Evolutionary conservation across 108 stramenopile genomes (phyloP).

Genomic region (Stephanodiscus triporus): DNA sequence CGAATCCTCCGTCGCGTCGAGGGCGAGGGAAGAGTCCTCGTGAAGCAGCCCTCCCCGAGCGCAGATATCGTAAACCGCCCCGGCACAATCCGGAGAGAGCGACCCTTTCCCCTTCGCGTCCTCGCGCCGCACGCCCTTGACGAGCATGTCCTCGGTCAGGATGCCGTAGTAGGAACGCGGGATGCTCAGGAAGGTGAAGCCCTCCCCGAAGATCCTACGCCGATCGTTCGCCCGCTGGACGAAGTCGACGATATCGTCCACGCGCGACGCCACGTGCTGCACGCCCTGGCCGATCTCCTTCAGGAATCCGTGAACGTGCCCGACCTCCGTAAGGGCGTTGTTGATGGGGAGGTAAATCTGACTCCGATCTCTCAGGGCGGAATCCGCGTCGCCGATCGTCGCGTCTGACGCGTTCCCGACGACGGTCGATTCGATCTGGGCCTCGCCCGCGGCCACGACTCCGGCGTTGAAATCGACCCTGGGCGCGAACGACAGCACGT

Average conservation of each 20-base stretch:
- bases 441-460: conserved; percentile 90
- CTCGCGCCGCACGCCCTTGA: conserved; percentile 13
- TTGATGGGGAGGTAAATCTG: conserved; percentile 92
- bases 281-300: conserved; percentile 88
- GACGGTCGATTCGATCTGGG: conserved; percentile 90
- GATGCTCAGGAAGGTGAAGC: conserved; percentile 86
- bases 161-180: conserved; percentile 88
- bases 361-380: conserved; percentile 74
- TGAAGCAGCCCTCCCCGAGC: conserved; percentile 40
- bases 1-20: conserved; percentile 44
- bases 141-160: conserved; percentile 53
- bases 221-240: conserved; percentile 79
- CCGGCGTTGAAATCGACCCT: conserved; percentile 94
- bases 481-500: conserved; percentile 78
- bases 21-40: conserved; percentile 66
- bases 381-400: conserved; percentile 36
- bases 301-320: conserved; percentile 90
- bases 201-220: conserved; percentile 76
- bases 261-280: conserved; percentile 87
- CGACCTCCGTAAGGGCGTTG: conserved; percentile 85
- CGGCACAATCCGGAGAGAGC: conserved; percentile 51
- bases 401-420: conserved; percentile 64
- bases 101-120: neutral
- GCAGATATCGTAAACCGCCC: conserved; percentile 50
- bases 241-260: conserved; percentile 77